These are phyloP conservation scores for Cerrena zonata DNA, from an alignment of 1,284 basidiomycete species.

Conservation along the genomic window DNA sequence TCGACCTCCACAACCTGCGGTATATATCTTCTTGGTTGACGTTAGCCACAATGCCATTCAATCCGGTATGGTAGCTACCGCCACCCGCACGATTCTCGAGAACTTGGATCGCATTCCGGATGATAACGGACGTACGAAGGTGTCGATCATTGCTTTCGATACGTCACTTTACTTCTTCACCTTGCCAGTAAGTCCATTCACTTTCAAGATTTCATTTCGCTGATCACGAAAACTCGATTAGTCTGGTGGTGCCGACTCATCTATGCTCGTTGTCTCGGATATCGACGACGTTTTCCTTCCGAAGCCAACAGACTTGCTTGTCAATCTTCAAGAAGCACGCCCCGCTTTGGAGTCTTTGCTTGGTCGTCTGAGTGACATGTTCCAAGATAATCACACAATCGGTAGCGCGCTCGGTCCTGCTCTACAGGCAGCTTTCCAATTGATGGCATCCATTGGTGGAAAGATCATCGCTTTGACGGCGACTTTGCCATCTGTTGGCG, in stretches of 20 bases:
- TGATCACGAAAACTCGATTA: slow-evolving; percentile 27
- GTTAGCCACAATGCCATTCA: slow-evolving; percentile 89
- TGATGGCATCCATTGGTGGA: slow-evolving; percentile 92
- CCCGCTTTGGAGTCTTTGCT: slow-evolving; percentile 80
- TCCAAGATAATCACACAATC: slow-evolving; percentile 85
- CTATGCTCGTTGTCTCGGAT: slow-evolving; percentile 96
- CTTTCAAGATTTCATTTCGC: slow-evolving; percentile 2
- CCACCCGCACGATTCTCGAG: slow-evolving; percentile 91
- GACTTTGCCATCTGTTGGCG: slow-evolving; percentile 82
- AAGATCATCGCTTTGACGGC: slow-evolving; percentile 91
- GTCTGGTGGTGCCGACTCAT: slow-evolving; percentile 79
- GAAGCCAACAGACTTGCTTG: slow-evolving; percentile 90
- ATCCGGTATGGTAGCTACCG: slow-evolving; percentile 96
- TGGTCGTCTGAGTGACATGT: slow-evolving; percentile 88
- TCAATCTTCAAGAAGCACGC: slow-evolving; percentile 86
- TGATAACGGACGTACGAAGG: slow-evolving; percentile 87
- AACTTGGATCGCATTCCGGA: slow-evolving; percentile 94
- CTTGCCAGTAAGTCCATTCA: slow-evolving; percentile 51
- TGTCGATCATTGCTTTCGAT: slow-evolving; percentile 91
- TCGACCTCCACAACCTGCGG: slow-evolving; percentile 93
- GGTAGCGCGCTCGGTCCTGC: slow-evolving; percentile 96
- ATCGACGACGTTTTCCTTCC: slow-evolving; percentile 96
- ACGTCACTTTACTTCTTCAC: slow-evolving; percentile 96
- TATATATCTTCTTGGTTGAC: slow-evolving; percentile 96
- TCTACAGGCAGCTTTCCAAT: slow-evolving; percentile 91